A percentile compares a stretch with the other conserved stretches of the same genome.
Evolutionary conservation across 2,329 filamentous ascomycete species (phyloP).

Genomic region (Pseudogymnoascus sp.): DNA sequence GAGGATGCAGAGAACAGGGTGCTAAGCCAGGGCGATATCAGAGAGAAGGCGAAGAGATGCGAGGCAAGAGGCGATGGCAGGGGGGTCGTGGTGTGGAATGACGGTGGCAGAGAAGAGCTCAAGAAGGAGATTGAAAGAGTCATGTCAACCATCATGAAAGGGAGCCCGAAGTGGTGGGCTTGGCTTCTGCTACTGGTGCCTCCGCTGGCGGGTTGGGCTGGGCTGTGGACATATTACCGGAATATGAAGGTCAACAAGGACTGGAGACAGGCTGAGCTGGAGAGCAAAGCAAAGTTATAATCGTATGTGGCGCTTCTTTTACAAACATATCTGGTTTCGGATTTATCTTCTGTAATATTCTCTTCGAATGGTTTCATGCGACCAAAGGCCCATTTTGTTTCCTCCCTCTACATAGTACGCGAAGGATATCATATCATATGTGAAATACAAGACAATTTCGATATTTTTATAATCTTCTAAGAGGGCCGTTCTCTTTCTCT

Average conservation of each 20-base stretch:
- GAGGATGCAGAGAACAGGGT: slow-evolving; percentile 87
- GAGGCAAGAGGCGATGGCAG: slow-evolving; percentile 55
- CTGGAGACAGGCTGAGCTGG: slow-evolving; percentile 58
- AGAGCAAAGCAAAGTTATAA: slow-evolving; percentile 54
- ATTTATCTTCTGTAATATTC: background rate
- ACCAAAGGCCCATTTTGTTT: background rate
- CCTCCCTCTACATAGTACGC: background rate
- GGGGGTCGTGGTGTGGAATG: slow-evolving; percentile 88
- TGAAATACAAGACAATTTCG: background rate
- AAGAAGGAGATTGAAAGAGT: slow-evolving; percentile 58
- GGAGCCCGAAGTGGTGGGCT: slow-evolving; percentile 61
- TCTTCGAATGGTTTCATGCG: background rate
- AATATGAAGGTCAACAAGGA: slow-evolving; percentile 63
- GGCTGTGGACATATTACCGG: slow-evolving; percentile 64
- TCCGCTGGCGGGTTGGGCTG: slow-evolving; percentile 63
- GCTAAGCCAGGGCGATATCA: slow-evolving; percentile 76
- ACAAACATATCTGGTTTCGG: background rate
- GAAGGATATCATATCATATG: background rate
- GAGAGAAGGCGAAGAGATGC: slow-evolving; percentile 72
- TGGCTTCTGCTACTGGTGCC: slow-evolving; percentile 63
- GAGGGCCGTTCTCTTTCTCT: background rate
- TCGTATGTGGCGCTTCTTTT: background rate
- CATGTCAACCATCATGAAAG: slow-evolving; percentile 53
- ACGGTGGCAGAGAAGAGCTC: slow-evolving; percentile 65
- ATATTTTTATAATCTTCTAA: background rate